Conservation (phyloP, 2,329 filamentous ascomycete species). For the Hypocrella siamensis region DNA sequence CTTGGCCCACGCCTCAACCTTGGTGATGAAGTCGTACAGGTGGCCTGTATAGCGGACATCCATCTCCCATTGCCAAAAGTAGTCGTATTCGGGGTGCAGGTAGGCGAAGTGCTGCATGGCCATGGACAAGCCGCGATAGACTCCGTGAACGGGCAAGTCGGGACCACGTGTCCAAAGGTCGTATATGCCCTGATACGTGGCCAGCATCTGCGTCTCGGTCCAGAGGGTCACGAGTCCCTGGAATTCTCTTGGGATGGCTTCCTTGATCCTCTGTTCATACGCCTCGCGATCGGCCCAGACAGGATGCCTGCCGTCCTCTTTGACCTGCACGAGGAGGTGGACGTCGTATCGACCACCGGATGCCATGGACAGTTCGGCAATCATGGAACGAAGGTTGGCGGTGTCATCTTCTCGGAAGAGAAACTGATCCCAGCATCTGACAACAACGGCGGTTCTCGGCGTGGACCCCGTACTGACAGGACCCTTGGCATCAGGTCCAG, state of each 20-base stretch:
- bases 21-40: slow-evolving; percentile 60
- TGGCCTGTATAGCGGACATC: slow-evolving; percentile 82
- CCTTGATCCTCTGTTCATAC: slow-evolving; percentile 51
- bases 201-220: slow-evolving; percentile 86
- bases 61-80: slow-evolving; percentile 94
- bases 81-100: slow-evolving; percentile 76
- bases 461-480: slow-evolving; percentile 8
- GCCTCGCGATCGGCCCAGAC: slow-evolving; percentile 62
- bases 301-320: slow-evolving; percentile 55
- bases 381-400: slow-evolving; percentile 68
- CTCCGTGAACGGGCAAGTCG: slow-evolving; percentile 70
- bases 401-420: slow-evolving; percentile 66
- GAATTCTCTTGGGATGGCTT: slow-evolving; percentile 69
- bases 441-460: slow-evolving; percentile 53
- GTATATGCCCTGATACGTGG: slow-evolving; percentile 76
- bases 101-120: slow-evolving; percentile 88
- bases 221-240: slow-evolving; percentile 77
- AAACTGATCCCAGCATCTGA: slow-evolving; percentile 72
- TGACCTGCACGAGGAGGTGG: slow-evolving; percentile 73
- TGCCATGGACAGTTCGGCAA: slow-evolving; percentile 64
- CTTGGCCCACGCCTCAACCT: slow-evolving; percentile 52
- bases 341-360: slow-evolving; percentile 80
- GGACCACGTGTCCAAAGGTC: slow-evolving; percentile 53
- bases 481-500: slow-evolving; percentile 3
- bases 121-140: slow-evolving; percentile 88